phyloP scores from a whole-genome alignment of 2,329 filamentous ascomycete species.

The Sclerotinia spermophila region DNA sequence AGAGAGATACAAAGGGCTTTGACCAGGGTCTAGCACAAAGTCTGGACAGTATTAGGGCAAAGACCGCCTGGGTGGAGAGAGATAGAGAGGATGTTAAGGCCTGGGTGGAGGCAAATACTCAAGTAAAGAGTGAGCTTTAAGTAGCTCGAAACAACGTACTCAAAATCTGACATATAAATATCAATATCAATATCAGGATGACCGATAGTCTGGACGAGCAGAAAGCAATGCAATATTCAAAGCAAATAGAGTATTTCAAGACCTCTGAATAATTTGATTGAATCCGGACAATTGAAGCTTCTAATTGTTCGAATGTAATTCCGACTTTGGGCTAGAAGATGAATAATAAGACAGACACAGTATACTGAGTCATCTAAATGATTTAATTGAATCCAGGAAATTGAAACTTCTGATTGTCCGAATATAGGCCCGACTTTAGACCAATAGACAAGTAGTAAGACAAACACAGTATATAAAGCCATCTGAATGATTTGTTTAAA shows the following conservation, averaged over 20 bases:
- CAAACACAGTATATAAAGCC: no score
- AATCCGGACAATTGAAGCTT: no score
- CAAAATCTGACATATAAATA: background rate
- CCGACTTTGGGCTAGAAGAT: no score
- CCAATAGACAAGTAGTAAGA: no score
- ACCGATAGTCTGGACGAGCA: background rate
- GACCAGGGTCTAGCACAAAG: slow-evolving; percentile 88
- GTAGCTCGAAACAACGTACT: background rate
- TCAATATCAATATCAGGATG: background rate
- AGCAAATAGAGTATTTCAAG: background rate
- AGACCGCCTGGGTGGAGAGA: slow-evolving; percentile 74
- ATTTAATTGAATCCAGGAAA: no score
- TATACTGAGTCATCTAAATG: no score
- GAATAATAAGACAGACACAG: no score
- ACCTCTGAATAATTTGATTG: no score
- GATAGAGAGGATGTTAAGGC: slow-evolving; percentile 72
- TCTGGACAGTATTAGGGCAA: slow-evolving; percentile 77
- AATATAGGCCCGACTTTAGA: no score
- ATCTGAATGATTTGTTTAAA: no score
- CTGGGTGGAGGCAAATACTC: slow-evolving; percentile 62
- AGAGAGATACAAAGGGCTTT: slow-evolving; percentile 82
- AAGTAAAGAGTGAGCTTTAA: slow-evolving; percentile 35
- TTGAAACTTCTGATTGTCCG: no score
- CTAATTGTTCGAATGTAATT: no score
- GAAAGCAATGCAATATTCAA: background rate